A percentile compares a stretch with the other conserved stretches of the same genome.
phyloP scores from a whole-genome alignment of 2,329 filamentous ascomycete genomes.

The Ciborinia camelliae region DNA sequence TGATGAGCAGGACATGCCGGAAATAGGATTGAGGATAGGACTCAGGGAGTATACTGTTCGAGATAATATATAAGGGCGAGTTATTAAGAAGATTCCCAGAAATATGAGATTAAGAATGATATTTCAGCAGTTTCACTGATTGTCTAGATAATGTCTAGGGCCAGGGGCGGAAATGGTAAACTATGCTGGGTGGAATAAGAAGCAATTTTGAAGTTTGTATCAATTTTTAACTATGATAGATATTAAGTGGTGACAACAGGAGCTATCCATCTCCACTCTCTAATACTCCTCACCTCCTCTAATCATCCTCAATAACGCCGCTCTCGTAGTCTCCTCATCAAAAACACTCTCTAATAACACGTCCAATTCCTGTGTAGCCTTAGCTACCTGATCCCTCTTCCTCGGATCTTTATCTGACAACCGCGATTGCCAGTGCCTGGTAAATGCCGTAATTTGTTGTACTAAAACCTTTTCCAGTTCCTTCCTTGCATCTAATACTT shows the following conservation, averaged over 20 bases:
- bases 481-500: constrained; percentile 56
- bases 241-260: not conserved
- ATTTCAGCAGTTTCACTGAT: too few species aligned
- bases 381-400: constrained; percentile 47
- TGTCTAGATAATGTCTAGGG: too few species aligned
- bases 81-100: not conserved
- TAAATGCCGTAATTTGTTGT: constrained; percentile 61
- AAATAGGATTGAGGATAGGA: not conserved
- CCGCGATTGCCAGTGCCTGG: constrained; percentile 53
- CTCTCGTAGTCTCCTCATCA: constrained; percentile 36
- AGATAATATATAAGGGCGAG: not conserved
- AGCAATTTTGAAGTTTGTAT: not conserved
- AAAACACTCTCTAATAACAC: constrained; percentile 56
- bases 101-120: not conserved
- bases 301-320: constrained; percentile 38
- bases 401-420: constrained; percentile 45
- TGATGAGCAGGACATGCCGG: not conserved
- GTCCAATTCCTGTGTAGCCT: constrained; percentile 56
- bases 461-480: constrained; percentile 61
- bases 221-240: not conserved
- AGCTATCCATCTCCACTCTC: not conserved
- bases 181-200: not conserved
- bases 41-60: not conserved
- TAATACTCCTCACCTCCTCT: constrained; percentile 20
- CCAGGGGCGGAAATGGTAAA: too few species aligned